These are phyloP conservation scores for Ophiocordyceps sinensis DNA, from an alignment of 2,329 filamentous ascomycete genomes.

Conservation along the genomic window DNA sequence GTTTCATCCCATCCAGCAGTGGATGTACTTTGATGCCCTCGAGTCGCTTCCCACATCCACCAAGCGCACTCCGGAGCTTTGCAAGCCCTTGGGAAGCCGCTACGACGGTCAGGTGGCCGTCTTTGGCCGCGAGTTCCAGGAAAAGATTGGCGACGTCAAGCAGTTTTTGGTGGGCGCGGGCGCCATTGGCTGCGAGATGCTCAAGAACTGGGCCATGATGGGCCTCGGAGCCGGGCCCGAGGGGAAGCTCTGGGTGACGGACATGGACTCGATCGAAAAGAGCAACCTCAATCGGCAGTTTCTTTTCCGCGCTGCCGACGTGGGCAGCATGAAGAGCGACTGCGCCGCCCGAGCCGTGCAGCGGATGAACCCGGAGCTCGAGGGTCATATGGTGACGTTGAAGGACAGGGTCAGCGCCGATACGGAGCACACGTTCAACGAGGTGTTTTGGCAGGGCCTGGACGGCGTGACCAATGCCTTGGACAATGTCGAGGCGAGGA, in stretches of 20 bases:
- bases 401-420: slow-evolving; percentile 85
- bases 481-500: slow-evolving; percentile 93
- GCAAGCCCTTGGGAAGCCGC: slow-evolving; percentile 69
- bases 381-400: slow-evolving; percentile 70
- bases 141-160: slow-evolving; percentile 79
- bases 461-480: slow-evolving; percentile 94
- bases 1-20: slow-evolving; percentile 90
- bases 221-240: slow-evolving; percentile 78
- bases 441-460: slow-evolving; percentile 74
- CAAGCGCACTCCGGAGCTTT: slow-evolving; percentile 69
- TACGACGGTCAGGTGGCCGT: slow-evolving; percentile 98
- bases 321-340: slow-evolving; percentile 93
- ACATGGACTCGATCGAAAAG: slow-evolving; percentile 98
- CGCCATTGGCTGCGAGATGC: slow-evolving; percentile 96
- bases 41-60: slow-evolving; percentile 74
- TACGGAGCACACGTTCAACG: slow-evolving; percentile 89
- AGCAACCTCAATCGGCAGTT: slow-evolving; percentile 98
- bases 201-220: slow-evolving; percentile 99
- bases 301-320: slow-evolving; percentile 83
- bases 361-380: slow-evolving; percentile 87
- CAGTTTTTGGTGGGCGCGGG: slow-evolving; percentile 93
- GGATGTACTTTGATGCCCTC: slow-evolving; percentile 95
- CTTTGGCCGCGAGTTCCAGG: slow-evolving; percentile 84
- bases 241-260: slow-evolving; percentile 82
- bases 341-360: slow-evolving; percentile 81